Evolutionary conservation across 768 basidiomycete species (phyloP).

Genomic region (Lactarius deliciosus): DNA sequence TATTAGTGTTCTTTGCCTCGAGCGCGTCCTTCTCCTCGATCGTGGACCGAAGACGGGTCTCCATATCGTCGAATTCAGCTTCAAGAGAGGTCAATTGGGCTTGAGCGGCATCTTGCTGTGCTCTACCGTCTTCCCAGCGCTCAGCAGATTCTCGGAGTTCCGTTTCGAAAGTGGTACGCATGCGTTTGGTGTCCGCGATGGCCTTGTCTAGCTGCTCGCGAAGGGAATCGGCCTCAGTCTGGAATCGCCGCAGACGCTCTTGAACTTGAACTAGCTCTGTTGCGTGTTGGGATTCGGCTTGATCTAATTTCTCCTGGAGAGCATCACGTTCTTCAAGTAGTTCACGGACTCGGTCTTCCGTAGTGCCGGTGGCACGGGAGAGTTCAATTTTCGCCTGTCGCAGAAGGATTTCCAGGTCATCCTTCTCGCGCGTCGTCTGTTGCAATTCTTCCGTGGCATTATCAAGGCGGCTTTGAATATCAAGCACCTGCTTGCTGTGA

Average conservation of each 20-base stretch:
- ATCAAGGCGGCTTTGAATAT: conserved; percentile 19
- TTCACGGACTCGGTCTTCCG: conserved; percentile 16
- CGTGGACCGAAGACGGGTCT: conserved; percentile 38
- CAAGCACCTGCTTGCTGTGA: conserved; percentile 9
- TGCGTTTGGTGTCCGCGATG: conserved; percentile 4
- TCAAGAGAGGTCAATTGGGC: conserved; percentile 39
- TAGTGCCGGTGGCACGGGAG: conserved; percentile 5
- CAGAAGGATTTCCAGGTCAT: conserved; percentile 17
- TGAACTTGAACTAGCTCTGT: conserved; percentile 27
- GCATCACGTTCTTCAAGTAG: conserved; percentile 34
- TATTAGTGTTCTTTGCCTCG: conserved; percentile 54
- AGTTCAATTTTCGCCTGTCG: conserved; percentile 10
- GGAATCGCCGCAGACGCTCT: conserved; percentile 23
- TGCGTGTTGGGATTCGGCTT: conserved; percentile 32
- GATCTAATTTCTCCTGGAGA: conserved; percentile 33
- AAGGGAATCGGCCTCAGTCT: conserved; percentile 18
- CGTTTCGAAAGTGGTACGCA: conserved; percentile 20
- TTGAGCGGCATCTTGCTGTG: conserved; percentile 11
- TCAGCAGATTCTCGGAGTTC: conserved; percentile 29
- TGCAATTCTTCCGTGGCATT: conserved; percentile 15
- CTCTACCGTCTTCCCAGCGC: conserved; percentile 12
- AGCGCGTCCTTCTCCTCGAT: conserved; percentile 53
- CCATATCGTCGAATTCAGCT: conserved; percentile 44
- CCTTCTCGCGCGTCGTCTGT: conserved; percentile 13
- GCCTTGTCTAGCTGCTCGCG: conserved; percentile 23